These are phyloP conservation scores for Dissophora ornata DNA, from an alignment of 192 early-diverging fungal species.

Conservation along the genomic window DNA sequence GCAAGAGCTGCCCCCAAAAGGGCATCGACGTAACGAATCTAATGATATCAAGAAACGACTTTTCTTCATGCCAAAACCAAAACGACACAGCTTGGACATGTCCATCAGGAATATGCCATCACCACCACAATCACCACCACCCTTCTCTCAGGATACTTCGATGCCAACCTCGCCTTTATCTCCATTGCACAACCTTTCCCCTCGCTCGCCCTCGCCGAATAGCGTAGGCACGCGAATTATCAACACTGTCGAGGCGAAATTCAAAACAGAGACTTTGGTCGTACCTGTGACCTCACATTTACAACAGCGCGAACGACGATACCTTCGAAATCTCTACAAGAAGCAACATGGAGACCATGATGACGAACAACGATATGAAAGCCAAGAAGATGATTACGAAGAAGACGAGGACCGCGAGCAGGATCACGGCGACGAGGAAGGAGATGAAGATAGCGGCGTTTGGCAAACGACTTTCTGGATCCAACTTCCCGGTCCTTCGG, in stretches of 20 bases:
- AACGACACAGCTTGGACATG: slow-evolving; percentile 42
- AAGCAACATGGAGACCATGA: not conserved
- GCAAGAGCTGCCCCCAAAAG: too few relatives aligned
- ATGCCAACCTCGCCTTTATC: too few relatives aligned
- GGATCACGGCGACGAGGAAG: not conserved
- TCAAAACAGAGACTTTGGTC: slow-evolving; percentile 32
- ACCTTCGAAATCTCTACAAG: not conserved
- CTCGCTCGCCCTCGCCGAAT: not conserved
- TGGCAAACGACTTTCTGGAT: slow-evolving; percentile 39
- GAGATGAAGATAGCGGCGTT: slow-evolving; percentile 7
- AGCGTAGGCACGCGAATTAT: slow-evolving; percentile 19
- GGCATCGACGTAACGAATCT: slow-evolving; percentile 1
- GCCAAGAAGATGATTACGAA: not conserved
- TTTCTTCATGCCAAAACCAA: slow-evolving; percentile 20
- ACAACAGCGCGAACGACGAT: slow-evolving; percentile 19
- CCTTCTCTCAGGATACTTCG: too few relatives aligned
- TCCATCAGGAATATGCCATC: not conserved
- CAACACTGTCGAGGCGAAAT: slow-evolving; percentile 39
- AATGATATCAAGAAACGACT: not conserved
- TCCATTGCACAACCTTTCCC: too few relatives aligned
- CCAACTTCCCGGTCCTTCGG: slow-evolving; percentile 30
- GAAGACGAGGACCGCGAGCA: not conserved
- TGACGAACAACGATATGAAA: too few relatives aligned
- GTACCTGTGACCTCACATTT: slow-evolving; percentile 15
- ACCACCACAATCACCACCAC: not conserved